Conservation (phyloP, 768 basidiomycete species). For the Trametes cingulata region DNA sequence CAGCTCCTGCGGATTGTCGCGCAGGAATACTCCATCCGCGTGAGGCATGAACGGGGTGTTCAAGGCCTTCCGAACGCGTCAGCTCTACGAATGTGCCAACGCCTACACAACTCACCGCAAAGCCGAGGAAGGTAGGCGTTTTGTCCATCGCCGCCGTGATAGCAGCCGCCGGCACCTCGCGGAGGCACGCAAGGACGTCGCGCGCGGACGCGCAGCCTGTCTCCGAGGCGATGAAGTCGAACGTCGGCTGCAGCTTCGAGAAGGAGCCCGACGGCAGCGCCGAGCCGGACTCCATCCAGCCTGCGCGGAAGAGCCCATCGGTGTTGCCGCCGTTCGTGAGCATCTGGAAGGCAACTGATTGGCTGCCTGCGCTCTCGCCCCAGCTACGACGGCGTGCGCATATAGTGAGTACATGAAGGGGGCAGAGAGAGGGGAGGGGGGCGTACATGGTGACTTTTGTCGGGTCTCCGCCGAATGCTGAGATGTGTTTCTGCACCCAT, state of each 20-base stretch:
- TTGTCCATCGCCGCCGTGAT: constrained; percentile 36
- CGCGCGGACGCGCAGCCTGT: constrained; percentile 36
- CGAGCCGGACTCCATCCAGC: constrained; percentile 21
- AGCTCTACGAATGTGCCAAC: not conserved
- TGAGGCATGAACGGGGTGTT: constrained; percentile 29
- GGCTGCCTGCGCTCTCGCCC: constrained; percentile 27
- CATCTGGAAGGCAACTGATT: constrained; percentile 24
- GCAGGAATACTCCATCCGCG: constrained; percentile 30
- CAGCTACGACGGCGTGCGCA: constrained; percentile 14
- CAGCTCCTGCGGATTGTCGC: constrained; percentile 22
- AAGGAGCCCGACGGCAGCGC: constrained; percentile 5
- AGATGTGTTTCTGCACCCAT: constrained; percentile 33
- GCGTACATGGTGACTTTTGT: constrained; percentile 37
- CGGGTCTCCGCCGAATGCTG: constrained; percentile 39
- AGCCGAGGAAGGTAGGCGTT: constrained; percentile 29
- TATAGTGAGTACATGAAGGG: not conserved
- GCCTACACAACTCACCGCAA: not conserved
- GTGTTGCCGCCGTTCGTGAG: constrained; percentile 22
- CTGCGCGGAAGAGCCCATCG: constrained; percentile 25
- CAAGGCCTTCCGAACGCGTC: not conserved
- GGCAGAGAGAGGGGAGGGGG: too few relatives aligned
- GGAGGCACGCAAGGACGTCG: constrained; percentile 46
- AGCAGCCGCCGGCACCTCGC: constrained; percentile 34
- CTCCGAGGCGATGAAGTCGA: constrained; percentile 40
- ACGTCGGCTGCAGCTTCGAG: constrained; percentile 23